Conservation (phyloP, 495 filamentous ascomycete species). For the Daldinia vernicosa region DNA sequence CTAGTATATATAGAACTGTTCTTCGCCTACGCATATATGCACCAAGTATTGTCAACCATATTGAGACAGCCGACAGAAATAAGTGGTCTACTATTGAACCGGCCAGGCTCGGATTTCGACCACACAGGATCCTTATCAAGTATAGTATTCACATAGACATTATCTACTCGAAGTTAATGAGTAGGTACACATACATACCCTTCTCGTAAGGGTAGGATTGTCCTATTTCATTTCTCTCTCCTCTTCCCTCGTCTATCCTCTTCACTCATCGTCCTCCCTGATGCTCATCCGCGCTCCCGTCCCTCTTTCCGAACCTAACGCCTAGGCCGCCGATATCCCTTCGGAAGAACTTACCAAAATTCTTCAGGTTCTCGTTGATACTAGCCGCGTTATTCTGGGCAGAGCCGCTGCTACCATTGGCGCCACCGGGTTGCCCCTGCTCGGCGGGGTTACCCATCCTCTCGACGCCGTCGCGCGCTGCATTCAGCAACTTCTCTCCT, state of each 20-base stretch:
- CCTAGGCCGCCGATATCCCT: slow-evolving; percentile 87
- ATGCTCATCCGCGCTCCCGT: slow-evolving; percentile 45
- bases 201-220: neutral
- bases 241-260: neutral
- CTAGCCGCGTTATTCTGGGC: slow-evolving; percentile 60
- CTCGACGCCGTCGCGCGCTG: slow-evolving; percentile 90
- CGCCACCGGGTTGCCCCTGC: slow-evolving; percentile 52
- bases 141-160: neutral
- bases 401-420: slow-evolving; percentile 66
- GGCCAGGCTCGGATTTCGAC: no score
- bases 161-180: neutral
- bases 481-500: slow-evolving; percentile 78
- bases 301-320: slow-evolving; percentile 69
- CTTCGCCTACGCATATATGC: slow-evolving; percentile 3
- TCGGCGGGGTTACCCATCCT: slow-evolving; percentile 72
- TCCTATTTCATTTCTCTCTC: neutral
- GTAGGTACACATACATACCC: neutral
- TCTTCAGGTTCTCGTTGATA: slow-evolving; percentile 91
- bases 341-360: slow-evolving; percentile 95
- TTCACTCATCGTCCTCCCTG: neutral
- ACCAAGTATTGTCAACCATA: neutral
- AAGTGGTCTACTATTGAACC: no score
- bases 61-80: neutral
- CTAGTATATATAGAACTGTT: slow-evolving; percentile 36
- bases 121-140: neutral